Conservation (phyloP, 129 eudicot species). For the Tagetes patula region DNA sequence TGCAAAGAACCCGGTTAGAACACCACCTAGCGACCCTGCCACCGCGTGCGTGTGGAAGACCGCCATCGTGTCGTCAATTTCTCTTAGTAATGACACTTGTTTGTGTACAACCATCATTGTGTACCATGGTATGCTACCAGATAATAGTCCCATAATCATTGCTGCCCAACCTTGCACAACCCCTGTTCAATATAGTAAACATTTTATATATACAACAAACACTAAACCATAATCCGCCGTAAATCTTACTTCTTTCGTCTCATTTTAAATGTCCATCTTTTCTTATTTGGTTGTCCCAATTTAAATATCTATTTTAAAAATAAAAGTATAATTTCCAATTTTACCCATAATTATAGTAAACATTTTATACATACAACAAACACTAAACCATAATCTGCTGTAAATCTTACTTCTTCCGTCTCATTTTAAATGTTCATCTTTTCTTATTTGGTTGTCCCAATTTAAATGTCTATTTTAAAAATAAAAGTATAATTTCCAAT, state of each 20-base stretch:
- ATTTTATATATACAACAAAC: background rate
- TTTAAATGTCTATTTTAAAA: too few relatives aligned
- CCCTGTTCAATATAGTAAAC: conserved; percentile 31
- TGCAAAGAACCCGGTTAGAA: conserved; percentile 57
- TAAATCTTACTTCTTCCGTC: too few relatives aligned
- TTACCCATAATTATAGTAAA: background rate
- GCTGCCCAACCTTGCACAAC: conserved; percentile 91
- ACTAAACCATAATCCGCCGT: too few relatives aligned
- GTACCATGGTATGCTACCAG: conserved; percentile 84
- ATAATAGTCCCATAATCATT: conserved; percentile 60
- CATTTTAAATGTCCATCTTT: background rate
- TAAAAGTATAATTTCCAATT: too few relatives aligned
- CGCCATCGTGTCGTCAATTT: conserved; percentile 78
- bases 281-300: background rate
- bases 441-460: background rate
- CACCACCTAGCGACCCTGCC: conserved; percentile 65
- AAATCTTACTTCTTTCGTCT: too few relatives aligned
- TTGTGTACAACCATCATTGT: conserved; percentile 86
- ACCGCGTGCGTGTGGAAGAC: conserved; percentile 85
- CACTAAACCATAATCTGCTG: too few relatives aligned
- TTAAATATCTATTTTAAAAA: too few relatives aligned
- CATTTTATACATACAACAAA: background rate
- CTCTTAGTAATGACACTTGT: conserved; percentile 44
- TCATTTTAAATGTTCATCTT: background rate
- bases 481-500: too few relatives aligned